phyloP scores from a whole-genome alignment of 2,329 filamentous ascomycete species.

The Colletotrichum tropicicola region DNA sequence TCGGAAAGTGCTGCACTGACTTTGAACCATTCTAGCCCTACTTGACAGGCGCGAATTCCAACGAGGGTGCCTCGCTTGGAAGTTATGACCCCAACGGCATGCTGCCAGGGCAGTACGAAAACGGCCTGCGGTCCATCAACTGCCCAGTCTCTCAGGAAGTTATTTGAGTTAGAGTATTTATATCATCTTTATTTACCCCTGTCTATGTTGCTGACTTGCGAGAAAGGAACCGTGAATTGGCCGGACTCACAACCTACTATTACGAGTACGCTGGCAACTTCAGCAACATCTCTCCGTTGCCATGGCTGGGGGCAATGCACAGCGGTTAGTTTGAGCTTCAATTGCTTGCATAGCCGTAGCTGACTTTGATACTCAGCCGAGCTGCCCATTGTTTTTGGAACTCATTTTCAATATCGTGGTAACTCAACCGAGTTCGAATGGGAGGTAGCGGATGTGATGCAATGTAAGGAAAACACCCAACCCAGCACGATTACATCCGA shows the following conservation, averaged over 20 bases:
- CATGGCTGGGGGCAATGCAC: slow-evolving; percentile 46
- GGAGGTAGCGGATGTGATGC: slow-evolving; percentile 36
- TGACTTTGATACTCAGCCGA: slow-evolving; percentile 33
- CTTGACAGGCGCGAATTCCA: slow-evolving; percentile 14
- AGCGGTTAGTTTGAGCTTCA: slow-evolving; percentile 30
- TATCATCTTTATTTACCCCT: not conserved
- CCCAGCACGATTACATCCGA: no score
- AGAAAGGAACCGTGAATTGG: not conserved
- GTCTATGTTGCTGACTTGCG: not conserved
- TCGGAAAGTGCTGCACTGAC: not conserved
- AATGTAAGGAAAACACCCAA: slow-evolving; percentile 38
- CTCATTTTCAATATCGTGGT: slow-evolving; percentile 37
- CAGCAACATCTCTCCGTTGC: slow-evolving; percentile 45
- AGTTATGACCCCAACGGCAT: not conserved
- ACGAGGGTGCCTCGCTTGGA: slow-evolving; percentile 16
- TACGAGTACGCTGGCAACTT: slow-evolving; percentile 52
- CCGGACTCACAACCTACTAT: slow-evolving; percentile 42
- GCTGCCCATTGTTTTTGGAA: slow-evolving; percentile 41
- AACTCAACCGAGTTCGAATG: slow-evolving; percentile 41
- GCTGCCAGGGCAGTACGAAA: slow-evolving; percentile 6
- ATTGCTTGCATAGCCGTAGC: no score
- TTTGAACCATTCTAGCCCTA: not conserved
- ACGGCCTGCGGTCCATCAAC: slow-evolving; percentile 1
- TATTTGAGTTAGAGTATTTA: not conserved
- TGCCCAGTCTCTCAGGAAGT: slow-evolving; percentile 7